Percentiles rank a stretch among this genome's conserved stretches.
Conservation (phyloP, 2,329 filamentous ascomycete species). For the Phyllosticta paracitricarpa region DNA sequence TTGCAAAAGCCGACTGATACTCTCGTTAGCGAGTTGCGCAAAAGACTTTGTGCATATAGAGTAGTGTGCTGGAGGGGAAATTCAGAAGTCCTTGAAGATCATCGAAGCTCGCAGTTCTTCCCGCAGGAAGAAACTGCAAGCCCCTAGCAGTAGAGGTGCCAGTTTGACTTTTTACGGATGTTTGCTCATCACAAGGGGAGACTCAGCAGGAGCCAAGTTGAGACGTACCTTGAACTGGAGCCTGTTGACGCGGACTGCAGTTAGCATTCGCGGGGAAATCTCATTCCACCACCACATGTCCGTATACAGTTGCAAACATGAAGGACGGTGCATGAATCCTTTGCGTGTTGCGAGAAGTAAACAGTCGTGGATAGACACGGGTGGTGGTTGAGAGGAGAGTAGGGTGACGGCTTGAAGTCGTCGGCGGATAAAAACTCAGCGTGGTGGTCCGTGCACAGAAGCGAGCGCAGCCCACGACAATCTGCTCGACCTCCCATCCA, state of each 20-base stretch:
- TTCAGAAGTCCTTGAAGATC: constrained; percentile 30
- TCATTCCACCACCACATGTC: neutral
- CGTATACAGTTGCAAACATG: too few species aligned
- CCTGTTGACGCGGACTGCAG: neutral
- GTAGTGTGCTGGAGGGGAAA: neutral
- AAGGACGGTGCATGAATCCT: neutral
- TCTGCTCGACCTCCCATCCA: constrained; percentile 7
- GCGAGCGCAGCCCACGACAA: constrained; percentile 14
- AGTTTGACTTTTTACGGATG: neutral
- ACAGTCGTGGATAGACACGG: neutral
- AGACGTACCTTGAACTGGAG: neutral
- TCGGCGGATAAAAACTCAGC: constrained; percentile 5
- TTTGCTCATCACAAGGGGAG: neutral
- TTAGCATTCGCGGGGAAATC: neutral
- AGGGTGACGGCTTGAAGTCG: neutral
- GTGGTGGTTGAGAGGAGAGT: neutral
- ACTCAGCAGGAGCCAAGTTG: neutral
- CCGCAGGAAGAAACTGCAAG: neutral
- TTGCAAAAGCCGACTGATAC: neutral
- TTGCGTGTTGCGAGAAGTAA: neutral
- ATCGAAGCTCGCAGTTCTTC: constrained; percentile 14
- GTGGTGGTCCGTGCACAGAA: constrained; percentile 10
- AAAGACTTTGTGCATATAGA: neutral
- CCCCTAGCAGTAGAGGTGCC: neutral
- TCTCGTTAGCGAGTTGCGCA: neutral